Base-by-base conservation (phyloP, 768 basidiomycete species). In the Tricholoma matsutake region DNA sequence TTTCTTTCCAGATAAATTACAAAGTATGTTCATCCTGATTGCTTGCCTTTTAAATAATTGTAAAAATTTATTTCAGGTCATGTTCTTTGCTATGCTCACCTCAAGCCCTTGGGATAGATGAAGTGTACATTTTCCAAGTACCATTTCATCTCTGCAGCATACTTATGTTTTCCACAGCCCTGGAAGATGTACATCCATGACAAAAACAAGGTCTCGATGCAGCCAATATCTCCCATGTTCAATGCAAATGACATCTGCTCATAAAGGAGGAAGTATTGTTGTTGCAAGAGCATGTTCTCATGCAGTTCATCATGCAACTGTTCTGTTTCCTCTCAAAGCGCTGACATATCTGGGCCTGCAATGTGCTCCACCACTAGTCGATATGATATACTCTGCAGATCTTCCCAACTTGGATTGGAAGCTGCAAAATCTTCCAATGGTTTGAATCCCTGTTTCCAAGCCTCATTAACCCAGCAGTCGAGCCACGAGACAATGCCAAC, bases 1-100 rank as follows among this genome's bases (percentile, higher is more conserved):
- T 7, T 59, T 53, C 25, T 69, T 68, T 0, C 79, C 78, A 0
- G 71, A 76, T 0, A 74, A 78, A 58, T 81, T 81, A 2, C 68
- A 47, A 28, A 76, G 72, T 6, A 75, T 71, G 51, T 73, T 71
- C 55, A 67, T 69, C 1, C 65, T 45, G 14, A 76, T 65, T 11
- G 70, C 72, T 6, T 67, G 39, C 2, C 67, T 67, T 6, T 9
- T 6, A 28, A 31, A 32, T 54, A 25, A 29, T 45, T 25, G 39
- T 14, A 29, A 54, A 45, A 20, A 10, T 45, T 47, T 20, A 14
- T 32, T 28, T 47, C 18, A 47, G 45, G 8, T 22, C 8, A 4
- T 20, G 4, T 22, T 8, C 20, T 22, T 47, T 22, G 45, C 20
- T 47, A 22, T 18, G 2, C 47, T 13, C 5, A 49, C 54, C 47